Evolutionary conservation across 1,284 basidiomycete genomes (phyloP).

Genomic region (Ceratobasidium theobromae): DNA sequence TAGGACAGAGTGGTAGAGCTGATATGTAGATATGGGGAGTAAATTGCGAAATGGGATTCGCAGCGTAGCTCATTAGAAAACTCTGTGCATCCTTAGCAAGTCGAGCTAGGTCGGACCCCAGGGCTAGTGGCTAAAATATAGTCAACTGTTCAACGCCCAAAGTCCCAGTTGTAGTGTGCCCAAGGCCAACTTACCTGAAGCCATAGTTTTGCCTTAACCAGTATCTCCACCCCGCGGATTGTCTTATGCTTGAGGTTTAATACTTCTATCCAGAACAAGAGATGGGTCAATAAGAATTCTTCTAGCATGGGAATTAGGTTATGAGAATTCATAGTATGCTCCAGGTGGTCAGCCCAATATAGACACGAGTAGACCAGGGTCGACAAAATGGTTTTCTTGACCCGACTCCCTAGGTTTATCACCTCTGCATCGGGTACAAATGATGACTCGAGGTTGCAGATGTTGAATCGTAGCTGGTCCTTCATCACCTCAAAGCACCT

Average conservation of each 20-base stretch:
- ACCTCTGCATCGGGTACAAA: neutral
- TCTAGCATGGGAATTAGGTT: neutral
- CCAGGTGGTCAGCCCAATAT: neutral
- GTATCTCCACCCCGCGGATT: neutral
- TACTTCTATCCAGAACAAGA: neutral
- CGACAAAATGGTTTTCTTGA: neutral
- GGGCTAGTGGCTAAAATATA: neutral
- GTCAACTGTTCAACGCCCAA: neutral
- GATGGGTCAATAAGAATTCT: neutral
- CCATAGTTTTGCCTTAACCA: neutral
- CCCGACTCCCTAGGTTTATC: neutral
- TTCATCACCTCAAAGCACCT: neutral
- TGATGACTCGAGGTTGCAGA: neutral
- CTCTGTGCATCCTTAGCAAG: neutral
- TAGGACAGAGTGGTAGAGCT: neutral
- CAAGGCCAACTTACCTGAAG: neutral
- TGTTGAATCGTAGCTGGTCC: too few relatives aligned
- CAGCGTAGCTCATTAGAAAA: neutral
- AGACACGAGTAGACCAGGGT: neutral
- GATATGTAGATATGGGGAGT: slow-evolving; percentile 15
- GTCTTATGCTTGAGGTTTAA: neutral
- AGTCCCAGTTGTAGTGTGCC: neutral
- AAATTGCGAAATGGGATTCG: neutral
- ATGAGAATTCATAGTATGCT: neutral
- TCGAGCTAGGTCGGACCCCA: neutral